A percentile compares a stretch with the other conserved stretches of the same genome.
Evolutionary conservation across 495 filamentous ascomycete genomes (phyloP).

Genomic region (Melanomma pulvis-pyrius): DNA sequence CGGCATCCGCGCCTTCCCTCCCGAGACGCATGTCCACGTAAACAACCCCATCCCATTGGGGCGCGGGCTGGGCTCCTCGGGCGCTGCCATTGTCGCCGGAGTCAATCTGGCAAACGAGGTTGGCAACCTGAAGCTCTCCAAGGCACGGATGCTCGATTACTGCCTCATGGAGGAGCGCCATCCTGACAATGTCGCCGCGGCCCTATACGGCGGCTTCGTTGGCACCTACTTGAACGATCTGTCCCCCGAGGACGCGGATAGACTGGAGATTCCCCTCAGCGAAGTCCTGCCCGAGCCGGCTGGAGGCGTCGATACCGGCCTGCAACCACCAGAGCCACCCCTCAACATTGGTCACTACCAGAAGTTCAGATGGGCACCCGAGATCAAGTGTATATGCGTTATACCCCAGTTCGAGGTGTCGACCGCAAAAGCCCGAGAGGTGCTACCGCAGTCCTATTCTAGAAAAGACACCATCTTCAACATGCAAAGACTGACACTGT

Average conservation of each 20-base stretch:
- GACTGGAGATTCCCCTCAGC: slow-evolving; percentile 91
- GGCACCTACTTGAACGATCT: slow-evolving; percentile 93
- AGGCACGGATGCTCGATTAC: slow-evolving; percentile 87
- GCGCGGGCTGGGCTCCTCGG: slow-evolving; percentile 87
- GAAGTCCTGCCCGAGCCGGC: slow-evolving; percentile 87
- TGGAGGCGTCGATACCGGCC: slow-evolving; percentile 84
- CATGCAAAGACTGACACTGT: slow-evolving; percentile 83
- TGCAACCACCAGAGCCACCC: slow-evolving; percentile 83
- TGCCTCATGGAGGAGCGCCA: slow-evolving; percentile 96
- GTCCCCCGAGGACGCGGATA: slow-evolving; percentile 77
- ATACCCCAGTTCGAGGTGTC: slow-evolving; percentile 93
- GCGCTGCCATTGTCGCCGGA: slow-evolving; percentile 91
- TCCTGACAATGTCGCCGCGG: slow-evolving; percentile 95
- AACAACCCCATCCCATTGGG: slow-evolving; percentile 90
- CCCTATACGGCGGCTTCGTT: slow-evolving; percentile 94
- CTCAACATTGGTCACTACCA: slow-evolving; percentile 87
- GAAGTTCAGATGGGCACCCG: slow-evolving; percentile 86
- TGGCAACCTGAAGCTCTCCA: slow-evolving; percentile 74
- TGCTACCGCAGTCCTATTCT: slow-evolving; percentile 75
- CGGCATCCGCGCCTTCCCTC: slow-evolving; percentile 76
- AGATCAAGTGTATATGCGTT: slow-evolving; percentile 93
- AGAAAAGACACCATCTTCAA: slow-evolving; percentile 89
- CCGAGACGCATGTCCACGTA: slow-evolving; percentile 87
- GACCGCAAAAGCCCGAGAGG: slow-evolving; percentile 82
- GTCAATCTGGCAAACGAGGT: slow-evolving; percentile 90